A percentile compares a stretch with the other conserved stretches of the same genome.
Evolutionary conservation across 1,284 basidiomycete genomes (phyloP).

Genomic region (Rhodotorula sp.): DNA sequence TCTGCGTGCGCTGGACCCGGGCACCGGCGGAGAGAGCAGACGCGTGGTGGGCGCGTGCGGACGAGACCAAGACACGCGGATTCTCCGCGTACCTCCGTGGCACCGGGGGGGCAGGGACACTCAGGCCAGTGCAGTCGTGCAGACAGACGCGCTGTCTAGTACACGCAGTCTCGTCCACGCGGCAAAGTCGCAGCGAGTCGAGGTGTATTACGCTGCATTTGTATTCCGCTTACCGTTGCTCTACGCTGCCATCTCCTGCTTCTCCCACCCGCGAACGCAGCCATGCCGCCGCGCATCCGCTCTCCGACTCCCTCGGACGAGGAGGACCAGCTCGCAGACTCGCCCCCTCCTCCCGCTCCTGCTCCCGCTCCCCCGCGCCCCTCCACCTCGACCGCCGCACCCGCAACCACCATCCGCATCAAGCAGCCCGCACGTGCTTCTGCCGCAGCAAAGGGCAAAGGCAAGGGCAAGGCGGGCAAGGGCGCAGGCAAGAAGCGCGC

Average conservation of each 20-base stretch:
- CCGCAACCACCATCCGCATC: conserved; percentile 6
- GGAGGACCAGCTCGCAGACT: conserved; percentile 28
- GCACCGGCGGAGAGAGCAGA: neutral
- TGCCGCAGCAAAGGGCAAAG: neutral
- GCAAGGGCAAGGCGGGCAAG: neutral
- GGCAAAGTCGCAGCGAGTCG: neutral
- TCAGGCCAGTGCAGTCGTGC: too few relatives aligned
- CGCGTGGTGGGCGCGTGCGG: neutral
- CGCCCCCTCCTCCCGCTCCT: neutral
- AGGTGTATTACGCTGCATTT: neutral
- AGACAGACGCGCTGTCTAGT: neutral
- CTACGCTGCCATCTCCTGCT: neutral
- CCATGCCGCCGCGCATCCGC: conserved; percentile 29
- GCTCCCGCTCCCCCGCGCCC: neutral
- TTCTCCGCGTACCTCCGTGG: too few relatives aligned
- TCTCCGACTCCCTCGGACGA: conserved; percentile 28
- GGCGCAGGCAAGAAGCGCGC: neutral
- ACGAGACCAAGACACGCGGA: neutral
- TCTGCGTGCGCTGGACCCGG: too few relatives aligned
- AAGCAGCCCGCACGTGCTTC: neutral
- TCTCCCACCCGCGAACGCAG: neutral
- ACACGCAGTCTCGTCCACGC: neutral
- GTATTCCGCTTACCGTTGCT: neutral
- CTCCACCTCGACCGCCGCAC: neutral
- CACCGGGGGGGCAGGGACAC: too few relatives aligned